Evolutionary conservation across 805 yeast species (phyloP), one percentile per base, ranked within the genome.

Genomic region (Lipomyces yamanashiensis): DNA sequence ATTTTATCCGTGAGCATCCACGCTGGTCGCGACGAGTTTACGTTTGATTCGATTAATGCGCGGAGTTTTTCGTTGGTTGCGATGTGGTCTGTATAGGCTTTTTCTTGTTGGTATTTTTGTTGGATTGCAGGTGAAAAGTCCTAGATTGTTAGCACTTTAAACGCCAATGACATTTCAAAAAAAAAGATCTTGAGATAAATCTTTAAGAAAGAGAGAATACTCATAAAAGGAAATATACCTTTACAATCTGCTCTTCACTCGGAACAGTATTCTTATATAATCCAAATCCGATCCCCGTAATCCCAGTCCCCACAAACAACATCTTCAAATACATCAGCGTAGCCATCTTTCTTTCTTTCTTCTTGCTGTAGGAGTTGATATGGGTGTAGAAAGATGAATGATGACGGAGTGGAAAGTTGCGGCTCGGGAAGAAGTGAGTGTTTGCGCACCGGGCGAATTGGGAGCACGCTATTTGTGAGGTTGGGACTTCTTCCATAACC

Each of bases 41-140:
- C 68, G 47, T 64, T 64, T n/a, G 66, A 62, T 37, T 51, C 54
- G 41, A 64, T 44, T 36, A 64, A 40, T 7, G 59, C 56, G 45
- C 59, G 40, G 39, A 64, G 55, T 23, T 58, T 59, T 7, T 45
- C 59, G 52, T 56, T 44, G 36, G 41, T 17, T n/a, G 48, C 33
- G 10, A 19, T n/a, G 15, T 15, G 34, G 43, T 50, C 47, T 19
- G 15, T 28, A 41, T 17, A 43, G 5, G 34, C 54, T 19, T 53
- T 44, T 47, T 67, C 59, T 62, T 82, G 72, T 88, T 87, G 59
- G 81, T 78, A 90, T 66, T 89, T 88, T 28, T 86, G 86, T 67
- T 90, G 81, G 49, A 92, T 78, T 73, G 92, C 97, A 0, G 98
- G 98, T 6, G 96, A 89, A 68, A 92, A 81, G 58, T 82, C 49